Evolutionary conservation across 768 basidiomycete species (phyloP).

Genomic region (Kondoa malvinella): DNA sequence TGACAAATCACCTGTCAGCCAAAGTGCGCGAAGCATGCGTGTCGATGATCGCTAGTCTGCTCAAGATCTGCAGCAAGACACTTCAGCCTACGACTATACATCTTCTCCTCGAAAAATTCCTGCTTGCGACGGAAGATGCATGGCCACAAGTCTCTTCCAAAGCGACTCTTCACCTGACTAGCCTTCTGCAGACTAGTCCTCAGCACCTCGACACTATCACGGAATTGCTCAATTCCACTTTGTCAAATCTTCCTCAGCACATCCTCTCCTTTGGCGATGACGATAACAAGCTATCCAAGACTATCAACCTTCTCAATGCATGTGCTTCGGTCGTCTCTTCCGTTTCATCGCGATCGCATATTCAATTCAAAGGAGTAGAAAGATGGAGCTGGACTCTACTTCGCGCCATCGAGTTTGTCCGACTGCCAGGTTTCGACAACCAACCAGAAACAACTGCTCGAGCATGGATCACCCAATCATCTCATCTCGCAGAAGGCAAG

Average conservation of each 20-base stretch:
- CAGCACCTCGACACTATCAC: slow-evolving; percentile 38
- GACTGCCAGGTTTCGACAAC: slow-evolving; percentile 27
- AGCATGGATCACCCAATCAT: slow-evolving; percentile 17
- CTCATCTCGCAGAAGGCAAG: neutral
- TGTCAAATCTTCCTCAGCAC: slow-evolving; percentile 54
- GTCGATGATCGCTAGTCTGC: neutral
- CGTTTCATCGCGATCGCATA: slow-evolving; percentile 49
- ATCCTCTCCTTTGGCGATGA: slow-evolving; percentile 43
- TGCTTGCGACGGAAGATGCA: slow-evolving; percentile 50
- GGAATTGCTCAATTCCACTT: slow-evolving; percentile 46
- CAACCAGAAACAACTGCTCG: slow-evolving; percentile 10
- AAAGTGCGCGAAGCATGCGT: neutral
- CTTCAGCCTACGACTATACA: neutral
- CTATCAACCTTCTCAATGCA: slow-evolving; percentile 50
- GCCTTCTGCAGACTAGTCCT: slow-evolving; percentile 33
- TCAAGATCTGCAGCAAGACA: neutral
- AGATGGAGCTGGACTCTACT: slow-evolving; percentile 83
- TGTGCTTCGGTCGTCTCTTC: slow-evolving; percentile 42
- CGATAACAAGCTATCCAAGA: slow-evolving; percentile 56
- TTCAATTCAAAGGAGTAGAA: slow-evolving; percentile 67
- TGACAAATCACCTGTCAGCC: neutral
- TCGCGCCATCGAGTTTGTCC: slow-evolving; percentile 63
- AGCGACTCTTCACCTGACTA: slow-evolving; percentile 39
- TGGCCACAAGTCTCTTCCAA: slow-evolving; percentile 41
- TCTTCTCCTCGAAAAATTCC: slow-evolving; percentile 48